Conservation (phyloP, 129 eudicot genomes). For the Chrysanthemum makinoi region DNA sequence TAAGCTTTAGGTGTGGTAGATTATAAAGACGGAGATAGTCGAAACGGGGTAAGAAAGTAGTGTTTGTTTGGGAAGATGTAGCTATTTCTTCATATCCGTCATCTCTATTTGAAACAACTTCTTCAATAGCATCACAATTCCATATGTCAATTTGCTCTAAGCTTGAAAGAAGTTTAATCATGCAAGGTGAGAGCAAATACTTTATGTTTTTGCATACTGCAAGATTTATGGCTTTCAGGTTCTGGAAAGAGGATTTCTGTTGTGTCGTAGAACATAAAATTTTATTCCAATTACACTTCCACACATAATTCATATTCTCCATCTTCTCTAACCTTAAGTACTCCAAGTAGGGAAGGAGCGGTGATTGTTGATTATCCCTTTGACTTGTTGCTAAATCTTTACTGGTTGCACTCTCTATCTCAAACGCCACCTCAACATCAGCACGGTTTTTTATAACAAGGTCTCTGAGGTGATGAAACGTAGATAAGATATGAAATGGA, state of each 20-base stretch:
- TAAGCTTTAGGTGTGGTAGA: too few relatives aligned
- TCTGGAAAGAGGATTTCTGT: not conserved
- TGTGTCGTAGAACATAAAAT: not conserved
- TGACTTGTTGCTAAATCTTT: not conserved
- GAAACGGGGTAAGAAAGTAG: too few relatives aligned
- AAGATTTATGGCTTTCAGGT: not conserved
- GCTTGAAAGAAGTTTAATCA: not conserved
- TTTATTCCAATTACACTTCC: constrained; percentile 10
- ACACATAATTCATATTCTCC: constrained; percentile 1
- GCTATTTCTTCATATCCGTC: too few relatives aligned
- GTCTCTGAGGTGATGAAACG: not conserved
- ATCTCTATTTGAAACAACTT: constrained; percentile 4
- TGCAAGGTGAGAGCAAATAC: constrained; percentile 11
- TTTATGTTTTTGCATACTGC: not conserved
- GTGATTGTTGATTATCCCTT: not conserved
- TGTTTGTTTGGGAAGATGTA: too few relatives aligned
- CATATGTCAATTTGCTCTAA: not conserved
- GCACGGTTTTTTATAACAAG: not conserved
- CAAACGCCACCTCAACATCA: not conserved
- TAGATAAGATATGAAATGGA: not conserved
- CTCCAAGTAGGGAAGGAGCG: too few relatives aligned
- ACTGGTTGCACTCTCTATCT: not conserved
- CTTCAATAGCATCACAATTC: not conserved
- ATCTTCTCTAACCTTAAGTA: fast-evolving
- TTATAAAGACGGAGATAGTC: too few relatives aligned